These are phyloP conservation scores for Diplotaxis tenuifolia DNA, from an alignment of 345 rosid genomes.

Conservation along the genomic window DNA sequence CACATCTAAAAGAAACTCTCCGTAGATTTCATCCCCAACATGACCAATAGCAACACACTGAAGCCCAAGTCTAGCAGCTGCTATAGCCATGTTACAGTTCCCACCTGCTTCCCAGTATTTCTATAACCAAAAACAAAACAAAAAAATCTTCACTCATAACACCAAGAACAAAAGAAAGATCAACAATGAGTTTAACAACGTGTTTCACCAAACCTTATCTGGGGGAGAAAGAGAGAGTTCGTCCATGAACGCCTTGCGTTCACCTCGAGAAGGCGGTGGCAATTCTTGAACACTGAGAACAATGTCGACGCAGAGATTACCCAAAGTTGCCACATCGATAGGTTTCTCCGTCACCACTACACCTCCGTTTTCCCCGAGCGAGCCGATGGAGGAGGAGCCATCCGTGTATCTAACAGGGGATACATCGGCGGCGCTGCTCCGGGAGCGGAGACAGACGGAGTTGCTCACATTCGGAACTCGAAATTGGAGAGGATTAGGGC, in stretches of 20 bases:
- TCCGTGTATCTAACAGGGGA: constrained; percentile 35
- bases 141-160: constrained; percentile 8
- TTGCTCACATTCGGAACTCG: constrained; percentile 5
- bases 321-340: constrained; percentile 78
- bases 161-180: background rate
- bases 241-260: constrained; percentile 69
- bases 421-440: constrained; percentile 33
- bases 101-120: constrained; percentile 97
- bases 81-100: constrained; percentile 95
- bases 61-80: constrained; percentile 93
- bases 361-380: constrained; percentile 31
- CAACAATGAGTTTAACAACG: background rate
- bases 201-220: constrained; percentile 59
- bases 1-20: constrained; percentile 78
- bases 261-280: constrained; percentile 62
- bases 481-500: constrained; percentile 38
- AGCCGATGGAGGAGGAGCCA: constrained; percentile 34
- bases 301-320: constrained; percentile 93
- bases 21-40: constrained; percentile 79
- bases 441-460: constrained; percentile 33
- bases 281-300: constrained; percentile 76
- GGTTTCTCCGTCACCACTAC: constrained; percentile 39
- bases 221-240: constrained; percentile 72
- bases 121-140: constrained; percentile 36
- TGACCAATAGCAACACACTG: constrained; percentile 75